A percentile compares a stretch with the other conserved stretches of the same genome.
Conservation (phyloP, 495 filamentous ascomycete species). For the Opeltia flavorubescens region DNA sequence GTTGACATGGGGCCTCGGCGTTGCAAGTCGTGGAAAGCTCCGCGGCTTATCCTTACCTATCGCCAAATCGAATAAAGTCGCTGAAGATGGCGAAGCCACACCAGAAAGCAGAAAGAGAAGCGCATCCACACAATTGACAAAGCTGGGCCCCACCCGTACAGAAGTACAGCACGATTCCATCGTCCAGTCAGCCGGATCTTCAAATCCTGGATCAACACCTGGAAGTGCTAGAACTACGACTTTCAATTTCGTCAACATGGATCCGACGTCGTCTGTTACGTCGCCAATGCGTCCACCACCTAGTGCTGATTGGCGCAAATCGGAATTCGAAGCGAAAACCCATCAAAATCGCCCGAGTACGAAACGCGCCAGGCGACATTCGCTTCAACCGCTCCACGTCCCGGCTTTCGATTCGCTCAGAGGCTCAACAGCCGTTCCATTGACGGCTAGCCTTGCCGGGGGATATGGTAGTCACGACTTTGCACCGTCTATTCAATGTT, state of each 20-base stretch:
- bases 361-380: conserved; percentile 14
- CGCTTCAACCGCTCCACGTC: conserved; percentile 27
- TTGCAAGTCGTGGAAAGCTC: conserved; percentile 91
- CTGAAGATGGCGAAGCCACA: conserved; percentile 28
- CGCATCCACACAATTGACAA: conserved; percentile 4
- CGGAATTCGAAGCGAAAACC: conserved; percentile 3
- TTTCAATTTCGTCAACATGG: conserved; percentile 39
- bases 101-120: conserved; percentile 11
- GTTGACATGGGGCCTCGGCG: conserved; percentile 94
- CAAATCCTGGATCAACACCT: conserved; percentile 12
- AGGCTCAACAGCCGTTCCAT: conserved; percentile 22
- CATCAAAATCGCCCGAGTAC: conserved; percentile 1
- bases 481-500: conserved; percentile 29
- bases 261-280: conserved; percentile 22
- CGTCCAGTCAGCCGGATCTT: conserved; percentile 11
- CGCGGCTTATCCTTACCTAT: conserved; percentile 79
- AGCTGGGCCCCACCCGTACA: conserved; percentile 10
- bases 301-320: conserved; percentile 11
- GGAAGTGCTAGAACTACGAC: conserved; percentile 19
- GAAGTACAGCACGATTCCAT: conserved; percentile 2
- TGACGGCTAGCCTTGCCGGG: conserved; percentile 27
- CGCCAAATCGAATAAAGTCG: conserved; percentile 39
- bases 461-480: conserved; percentile 31
- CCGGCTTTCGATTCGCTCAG: conserved; percentile 22
- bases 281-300: conserved; percentile 17